Base-by-base conservation (phyloP, 202 grass and related monocot species). In the Sporobolus alterniflorus region DNA sequence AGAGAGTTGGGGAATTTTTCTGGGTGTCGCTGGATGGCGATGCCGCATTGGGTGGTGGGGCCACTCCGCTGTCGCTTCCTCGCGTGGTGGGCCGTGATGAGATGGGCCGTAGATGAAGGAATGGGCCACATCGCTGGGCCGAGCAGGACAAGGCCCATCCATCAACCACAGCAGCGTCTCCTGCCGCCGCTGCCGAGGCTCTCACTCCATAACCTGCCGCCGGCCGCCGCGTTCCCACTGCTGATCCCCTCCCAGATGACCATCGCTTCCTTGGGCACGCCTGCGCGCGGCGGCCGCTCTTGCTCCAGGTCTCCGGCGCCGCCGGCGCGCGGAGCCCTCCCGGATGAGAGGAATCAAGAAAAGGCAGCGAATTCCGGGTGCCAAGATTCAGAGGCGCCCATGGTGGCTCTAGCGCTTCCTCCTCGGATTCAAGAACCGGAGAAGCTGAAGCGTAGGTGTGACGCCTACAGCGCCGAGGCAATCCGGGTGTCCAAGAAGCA, bases 1-100 rank as follows among this genome's bases (percentile, higher is more conserved):
- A 39, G 36, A n/a, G 33, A 56, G 56, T 28, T 60, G 74, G 67
- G 86, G 61, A 42, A 78, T 74, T 73, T 66, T n/a, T 52, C n/a
- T 51, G 11, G 11, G 60, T 39, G 36, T 3, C 4, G 36, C 3
- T 16, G 42, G 28, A 31, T 28, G 74, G 10, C 34, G 13, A 33
- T 18, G 31, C 36, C 12, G 55, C 55, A 22, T 59, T 44, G 47
- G 55, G 40, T 20, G 70, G 36, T 11, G 42, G 42, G 42, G 7
- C 42, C 42, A 44, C 42, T 39, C 6, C 42, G 11, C 42, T 44
- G 9, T 44, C 42, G 11, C 42, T 44, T 44, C 42, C 42, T 12
- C 42, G 12, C 42, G 4, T 7, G 36, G 36, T 39, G 36, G 36
- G 36, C 36, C 36, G 36, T 39, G 36, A 3, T 39, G 36, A n/a